Percentiles rank a stretch among this genome's conserved stretches.
Evolutionary conservation across 2,329 filamentous ascomycete genomes (phyloP).

Genomic region (Piedraia hortae): DNA sequence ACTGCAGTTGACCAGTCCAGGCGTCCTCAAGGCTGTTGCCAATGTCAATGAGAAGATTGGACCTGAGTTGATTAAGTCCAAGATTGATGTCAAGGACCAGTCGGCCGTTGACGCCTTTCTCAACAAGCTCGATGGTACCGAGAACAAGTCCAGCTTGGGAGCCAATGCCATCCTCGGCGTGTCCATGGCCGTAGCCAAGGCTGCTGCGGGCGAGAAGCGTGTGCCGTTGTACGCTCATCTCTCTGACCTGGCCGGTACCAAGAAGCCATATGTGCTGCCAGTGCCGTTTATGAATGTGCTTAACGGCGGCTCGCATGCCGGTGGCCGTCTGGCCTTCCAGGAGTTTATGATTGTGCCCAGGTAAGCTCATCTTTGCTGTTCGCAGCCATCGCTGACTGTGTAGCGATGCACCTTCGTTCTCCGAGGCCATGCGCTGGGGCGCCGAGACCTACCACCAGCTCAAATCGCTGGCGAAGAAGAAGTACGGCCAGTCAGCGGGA

Average conservation of each 20-base stretch:
- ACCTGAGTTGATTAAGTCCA: constrained; percentile 25
- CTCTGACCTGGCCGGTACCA: constrained; percentile 24
- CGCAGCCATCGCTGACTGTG: constrained; percentile 1
- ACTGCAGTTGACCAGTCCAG: constrained; percentile 5
- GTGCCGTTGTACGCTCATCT: constrained; percentile 31
- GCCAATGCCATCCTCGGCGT: constrained; percentile 34
- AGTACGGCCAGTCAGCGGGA: constrained; percentile 93
- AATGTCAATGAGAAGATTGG: constrained; percentile 29
- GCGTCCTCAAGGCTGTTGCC: constrained; percentile 26
- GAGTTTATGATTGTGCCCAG: constrained; percentile 27
- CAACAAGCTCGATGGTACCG: constrained; percentile 27
- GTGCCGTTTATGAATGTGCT: constrained; percentile 32
- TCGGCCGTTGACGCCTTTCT: constrained; percentile 26
- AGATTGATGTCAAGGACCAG: constrained; percentile 27
- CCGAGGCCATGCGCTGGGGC: constrained; percentile 87
- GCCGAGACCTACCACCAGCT: constrained; percentile 96
- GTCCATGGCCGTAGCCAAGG: constrained; percentile 31
- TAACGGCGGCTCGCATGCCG: constrained; percentile 68
- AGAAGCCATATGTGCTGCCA: constrained; percentile 27
- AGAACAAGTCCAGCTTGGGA: constrained; percentile 30
- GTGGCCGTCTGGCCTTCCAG: constrained; percentile 50
- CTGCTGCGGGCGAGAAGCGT: constrained; percentile 26
- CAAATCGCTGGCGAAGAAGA: constrained; percentile 94
- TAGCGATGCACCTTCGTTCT: constrained; percentile 65
- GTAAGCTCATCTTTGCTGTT: constrained; percentile 9